phyloP scores from a whole-genome alignment of 176 grass and related monocot species.

The Hsuehochloa calcarea region DNA sequence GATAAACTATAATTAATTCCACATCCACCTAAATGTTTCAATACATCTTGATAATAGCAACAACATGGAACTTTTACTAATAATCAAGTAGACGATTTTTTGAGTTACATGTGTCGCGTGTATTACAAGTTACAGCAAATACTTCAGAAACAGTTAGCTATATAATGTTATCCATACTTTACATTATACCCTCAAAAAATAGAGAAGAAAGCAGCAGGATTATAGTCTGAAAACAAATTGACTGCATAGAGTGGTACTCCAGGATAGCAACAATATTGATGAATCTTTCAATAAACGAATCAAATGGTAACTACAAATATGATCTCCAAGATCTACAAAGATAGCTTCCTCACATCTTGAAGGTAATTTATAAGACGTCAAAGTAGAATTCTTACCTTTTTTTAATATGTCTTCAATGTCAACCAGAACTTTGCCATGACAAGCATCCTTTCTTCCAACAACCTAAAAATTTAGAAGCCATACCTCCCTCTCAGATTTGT shows the following conservation, averaged over 20 bases:
- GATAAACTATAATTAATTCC: neutral
- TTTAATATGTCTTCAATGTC: conserved; percentile 5
- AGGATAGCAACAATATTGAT: neutral
- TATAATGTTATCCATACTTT: neutral
- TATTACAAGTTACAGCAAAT: conserved; percentile 14
- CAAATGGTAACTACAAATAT: neutral
- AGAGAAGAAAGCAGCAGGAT: neutral
- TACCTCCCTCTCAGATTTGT: neutral
- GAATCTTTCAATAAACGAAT: neutral
- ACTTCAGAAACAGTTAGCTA: neutral
- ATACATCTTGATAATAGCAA: neutral
- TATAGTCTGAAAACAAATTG: neutral
- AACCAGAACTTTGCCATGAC: conserved; percentile 6
- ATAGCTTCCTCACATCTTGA: conserved; percentile 26
- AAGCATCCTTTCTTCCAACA: conserved; percentile 17
- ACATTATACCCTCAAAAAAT: neutral
- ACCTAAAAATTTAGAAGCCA: neutral
- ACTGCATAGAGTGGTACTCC: neutral
- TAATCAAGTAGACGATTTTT: conserved; percentile 7
- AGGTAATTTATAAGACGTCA: neutral
- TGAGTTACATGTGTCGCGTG: neutral
- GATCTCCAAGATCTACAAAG: conserved; percentile 8
- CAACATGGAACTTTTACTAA: neutral
- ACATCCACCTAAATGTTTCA: neutral
- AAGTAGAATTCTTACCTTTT: conserved; percentile 28